phyloP scores from a whole-genome alignment of 371 early-diverging fungal species.

The Lichtheimia ramosa region DNA sequence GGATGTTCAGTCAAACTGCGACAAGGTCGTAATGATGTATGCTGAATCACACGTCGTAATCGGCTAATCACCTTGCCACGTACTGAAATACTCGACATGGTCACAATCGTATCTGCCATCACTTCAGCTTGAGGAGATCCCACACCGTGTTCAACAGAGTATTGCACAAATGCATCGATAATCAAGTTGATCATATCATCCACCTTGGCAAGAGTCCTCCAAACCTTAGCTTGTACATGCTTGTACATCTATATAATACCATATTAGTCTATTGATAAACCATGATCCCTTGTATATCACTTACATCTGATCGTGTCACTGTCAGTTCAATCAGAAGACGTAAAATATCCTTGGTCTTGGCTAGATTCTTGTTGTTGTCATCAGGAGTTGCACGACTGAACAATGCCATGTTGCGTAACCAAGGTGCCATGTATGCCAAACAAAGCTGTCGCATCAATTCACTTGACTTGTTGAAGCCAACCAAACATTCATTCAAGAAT shows the following conservation, averaged over 20 bases:
- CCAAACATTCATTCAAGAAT: constrained; percentile 83
- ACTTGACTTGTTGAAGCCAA: constrained; percentile 76
- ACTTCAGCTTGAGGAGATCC: constrained; percentile 79
- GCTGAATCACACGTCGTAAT: constrained; percentile 68
- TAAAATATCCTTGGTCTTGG: constrained; percentile 76
- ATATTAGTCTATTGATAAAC: no score
- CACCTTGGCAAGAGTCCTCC: constrained; percentile 74
- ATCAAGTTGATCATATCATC: constrained; percentile 79
- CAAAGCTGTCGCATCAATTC: constrained; percentile 73
- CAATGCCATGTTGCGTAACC: constrained; percentile 77
- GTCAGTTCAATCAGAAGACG: constrained; percentile 79
- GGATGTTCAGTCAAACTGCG: constrained; percentile 75
- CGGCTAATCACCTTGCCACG: constrained; percentile 85
- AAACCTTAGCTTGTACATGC: constrained; percentile 79
- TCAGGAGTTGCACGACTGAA: constrained; percentile 52
- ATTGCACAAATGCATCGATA: constrained; percentile 78
- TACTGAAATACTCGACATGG: constrained; percentile 74
- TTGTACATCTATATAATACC: constrained; percentile 47
- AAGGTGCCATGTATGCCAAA: constrained; percentile 88
- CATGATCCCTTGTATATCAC: no score
- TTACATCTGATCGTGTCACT: constrained; percentile 71
- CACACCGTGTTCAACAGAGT: constrained; percentile 79
- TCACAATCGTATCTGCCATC: constrained; percentile 82
- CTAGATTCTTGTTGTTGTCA: constrained; percentile 43
- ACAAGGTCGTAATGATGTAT: constrained; percentile 71